Base-by-base conservation (phyloP, 306 rosid genomes). In the Hippophae gyantsensis region DNA sequence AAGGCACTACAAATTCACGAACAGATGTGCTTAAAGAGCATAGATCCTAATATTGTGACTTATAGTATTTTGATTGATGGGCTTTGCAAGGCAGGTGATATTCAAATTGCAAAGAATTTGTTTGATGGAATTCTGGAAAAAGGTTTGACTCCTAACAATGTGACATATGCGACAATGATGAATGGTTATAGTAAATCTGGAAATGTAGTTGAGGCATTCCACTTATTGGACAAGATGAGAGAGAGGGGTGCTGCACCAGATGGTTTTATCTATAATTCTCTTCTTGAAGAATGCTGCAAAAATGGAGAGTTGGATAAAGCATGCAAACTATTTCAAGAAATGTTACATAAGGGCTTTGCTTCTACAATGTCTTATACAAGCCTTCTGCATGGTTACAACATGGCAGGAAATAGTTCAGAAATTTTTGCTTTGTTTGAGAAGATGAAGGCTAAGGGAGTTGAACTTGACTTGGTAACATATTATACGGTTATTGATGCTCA, bases 251-350 rank as follows among this genome's bases (percentile, higher is more conserved):
- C 69, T 50, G 51, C 66, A 9, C 65, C 74, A 1, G 76, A 80
- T 55, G 18, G 48, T 41, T 67, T 62, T 57, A 47, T 74, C 41
- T 77, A 73, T 58, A 53, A 62, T 61, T 63, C 68, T 65, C 80
- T 81, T 56, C 60, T 81, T 25, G 64, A 65, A 47, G 82, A 75
- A 26, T 81, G 72, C 61, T 74, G 82, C 74, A 76, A 67, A 64
- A 62, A 61, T 8, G 75, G 74, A 67, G 67, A 80, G 8, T 46
- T 68, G 69, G 76, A 72, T 48, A 67, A 69, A 56, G 81, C 81
- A 27, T 52, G 43, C 40, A 61, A 62, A 9, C 54, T 79, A 57
- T 69, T 75, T 62, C 66, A 43, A n/a, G 81, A 65, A 32, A 64
- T 73, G 67, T 42, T 65, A 65, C 68, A 54, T 42, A 69, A 65